Base-by-base conservation (phyloP, 78 protist species). In the Blattamonas nauphoetae region DNA sequence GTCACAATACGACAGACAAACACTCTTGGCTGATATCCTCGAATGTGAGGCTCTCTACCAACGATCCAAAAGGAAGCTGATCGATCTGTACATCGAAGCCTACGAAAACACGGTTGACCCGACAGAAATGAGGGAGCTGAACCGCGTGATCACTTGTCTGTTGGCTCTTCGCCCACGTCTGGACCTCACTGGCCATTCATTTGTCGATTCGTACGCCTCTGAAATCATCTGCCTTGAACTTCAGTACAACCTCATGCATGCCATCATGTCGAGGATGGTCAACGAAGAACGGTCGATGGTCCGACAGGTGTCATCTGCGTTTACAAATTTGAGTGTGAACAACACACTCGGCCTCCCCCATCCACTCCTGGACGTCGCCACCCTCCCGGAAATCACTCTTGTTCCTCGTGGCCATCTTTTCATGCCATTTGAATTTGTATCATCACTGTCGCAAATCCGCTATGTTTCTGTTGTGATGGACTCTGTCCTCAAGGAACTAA, bases 1-100 rank as follows among this genome's bases (percentile, higher is more conserved):
- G 41, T 6, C 21, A 11, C 43, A 4, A 5, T 6, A 32, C 83
- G 83, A 79, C 6, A 4, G 83, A 21, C 43, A 6, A 6, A 11
- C 83, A 4, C 4, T 79, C 45, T 11, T 79, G 83, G 33, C 83
- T 6, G 83, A 79, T 11, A 79, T 79, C 41, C 21, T 33, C 83
- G 83, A 79, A 21, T 79, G 83, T 21, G 83, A 79, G 83, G 83
- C 83, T 6, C 21, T 6, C 43, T 79, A 38, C 83, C 83, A 79
- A 11, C 6, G 21, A 4, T 79, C 43, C 41, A 79, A 79, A 11
- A 4, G 83, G 83, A 6, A 21, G 83, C 45, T 79, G 4, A 11
- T 79, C 32, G 83, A 79, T 21, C 41, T 79, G 83, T 79, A 79
- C 41, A 36, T 79, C 43, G 83, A 79, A 21, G 83, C 83, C 45